phyloP scores from a whole-genome alignment of 2,329 filamentous ascomycete genomes.

The Graphiopsis chlorocephala region DNA sequence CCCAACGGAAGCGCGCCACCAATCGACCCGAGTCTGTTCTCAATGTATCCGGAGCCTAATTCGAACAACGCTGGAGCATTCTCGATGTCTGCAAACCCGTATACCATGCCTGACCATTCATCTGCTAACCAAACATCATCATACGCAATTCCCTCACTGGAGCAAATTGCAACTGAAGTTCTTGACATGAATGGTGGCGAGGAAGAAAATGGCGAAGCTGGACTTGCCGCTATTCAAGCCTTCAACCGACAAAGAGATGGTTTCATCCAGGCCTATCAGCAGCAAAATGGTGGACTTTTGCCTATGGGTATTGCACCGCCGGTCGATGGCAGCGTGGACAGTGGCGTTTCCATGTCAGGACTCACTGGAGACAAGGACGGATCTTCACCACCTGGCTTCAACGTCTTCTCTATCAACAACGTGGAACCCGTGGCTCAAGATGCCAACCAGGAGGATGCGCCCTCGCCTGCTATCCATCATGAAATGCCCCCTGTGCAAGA shows the following conservation, averaged over 20 bases:
- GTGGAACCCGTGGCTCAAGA: background rate
- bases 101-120: conserved; percentile 22
- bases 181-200: conserved; percentile 33
- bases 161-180: conserved; percentile 37
- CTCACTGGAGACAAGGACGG: conserved; percentile 18
- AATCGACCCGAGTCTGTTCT: conserved; percentile 27
- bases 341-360: conserved; percentile 29
- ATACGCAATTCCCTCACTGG: conserved; percentile 32
- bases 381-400: conserved; percentile 9
- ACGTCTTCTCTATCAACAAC: conserved; percentile 1
- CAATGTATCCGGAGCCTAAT: conserved; percentile 23
- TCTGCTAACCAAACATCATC: conserved; percentile 21
- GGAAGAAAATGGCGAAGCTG: conserved; percentile 19
- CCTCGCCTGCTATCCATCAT: conserved; percentile 7
- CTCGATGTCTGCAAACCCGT: conserved; percentile 12
- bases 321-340: conserved; percentile 31
- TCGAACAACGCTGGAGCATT: conserved; percentile 8
- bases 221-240: conserved; percentile 15
- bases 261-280: conserved; percentile 21
- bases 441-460: conserved; percentile 1
- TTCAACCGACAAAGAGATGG: conserved; percentile 18
- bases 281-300: conserved; percentile 18
- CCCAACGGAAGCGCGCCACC: conserved; percentile 17
- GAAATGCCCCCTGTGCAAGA: background rate
- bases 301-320: conserved; percentile 15